A percentile compares a stretch with the other conserved stretches of the same genome.
These are phyloP conservation scores for Phytopythium vexans DNA, from an alignment of 352 stramenopile genomes.

Conservation along the genomic window DNA sequence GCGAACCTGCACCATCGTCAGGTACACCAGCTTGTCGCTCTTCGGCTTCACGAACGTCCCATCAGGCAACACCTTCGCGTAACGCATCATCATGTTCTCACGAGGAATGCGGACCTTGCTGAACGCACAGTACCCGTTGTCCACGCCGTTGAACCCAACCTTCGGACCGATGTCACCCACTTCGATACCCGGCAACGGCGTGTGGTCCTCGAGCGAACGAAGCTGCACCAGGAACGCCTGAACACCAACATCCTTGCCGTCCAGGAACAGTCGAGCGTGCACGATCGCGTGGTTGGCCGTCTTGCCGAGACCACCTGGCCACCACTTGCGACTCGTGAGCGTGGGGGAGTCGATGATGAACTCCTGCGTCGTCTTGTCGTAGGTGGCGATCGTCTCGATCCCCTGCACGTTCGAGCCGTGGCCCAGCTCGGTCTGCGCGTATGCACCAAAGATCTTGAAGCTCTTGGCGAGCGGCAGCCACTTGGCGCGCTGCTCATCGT, in stretches of 20 bases:
- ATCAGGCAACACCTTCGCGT: conserved; percentile 43
- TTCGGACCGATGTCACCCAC: no score
- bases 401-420: conserved; percentile 92
- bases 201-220: no score
- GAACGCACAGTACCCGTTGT: no score
- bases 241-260: no score
- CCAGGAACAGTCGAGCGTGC: no score
- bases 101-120: no score
- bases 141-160: no score
- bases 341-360: conserved; percentile 94
- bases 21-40: conserved; percentile 65
- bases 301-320: no score
- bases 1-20: conserved; percentile 50
- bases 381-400: conserved; percentile 92
- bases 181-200: no score
- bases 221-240: no score
- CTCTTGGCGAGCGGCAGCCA: conserved; percentile 64
- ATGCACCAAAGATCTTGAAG: conserved; percentile 86
- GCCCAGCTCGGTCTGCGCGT: conserved; percentile 95
- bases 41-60: conserved; percentile 56
- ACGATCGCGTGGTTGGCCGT: no score
- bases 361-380: conserved; percentile 85
- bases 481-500: conserved; percentile 46
- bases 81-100: conserved; percentile 37
- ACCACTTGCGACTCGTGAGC: no score